Evolutionary conservation across 495 filamentous ascomycete species (phyloP), one percentile per base, ranked within the genome.

Genomic region (Cercophora sp.): DNA sequence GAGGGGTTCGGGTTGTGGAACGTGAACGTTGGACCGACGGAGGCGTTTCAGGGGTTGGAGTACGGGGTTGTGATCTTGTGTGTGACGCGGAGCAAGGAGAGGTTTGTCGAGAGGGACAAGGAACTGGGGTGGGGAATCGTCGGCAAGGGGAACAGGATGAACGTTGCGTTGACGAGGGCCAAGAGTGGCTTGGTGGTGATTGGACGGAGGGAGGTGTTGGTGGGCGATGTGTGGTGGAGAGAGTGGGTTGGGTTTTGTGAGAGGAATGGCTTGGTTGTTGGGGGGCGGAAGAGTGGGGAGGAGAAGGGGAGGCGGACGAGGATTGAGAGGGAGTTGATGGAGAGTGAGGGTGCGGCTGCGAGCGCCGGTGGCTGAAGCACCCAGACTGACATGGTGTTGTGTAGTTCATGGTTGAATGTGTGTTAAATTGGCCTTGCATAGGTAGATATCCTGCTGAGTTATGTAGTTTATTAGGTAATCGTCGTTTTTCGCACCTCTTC

Each of bases 41-140:
- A 83, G 55, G 78, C 75, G n/a, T 82, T 76, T 49, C 79, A 82
- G 52, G 79, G 79, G 0, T 60, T 78, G 20, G 79, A 83, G 57
- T 69, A 69, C 25, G 63, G 69, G 9, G 68, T 79, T 16, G 79
- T 82, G 16, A 79, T 83, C 46, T 55, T 83, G 15, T 82, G 79
- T 54, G 80, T 77, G 1, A 83, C 79, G 34, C 58, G 79, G 25
- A 69, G 71, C 2, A 56, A 75, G 19, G 54, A 55, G n/a, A 58
- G 71, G 5, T 82, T 79, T 55, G 62, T 83, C 2, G 61, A 65
- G 10, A 60, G 65, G 20, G 79, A 82, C 60, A 32, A 50, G 10
- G 57, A 62, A 6, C 64, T 67, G 27, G 76, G 75, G n/a, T 62
- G 74, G 52, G 79, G 79, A 2, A 53, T 82, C 15, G 59, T 83